These are phyloP conservation scores for Stagonosporopsis tanaceti DNA, from an alignment of 2,329 filamentous ascomycete genomes.

Conservation along the genomic window DNA sequence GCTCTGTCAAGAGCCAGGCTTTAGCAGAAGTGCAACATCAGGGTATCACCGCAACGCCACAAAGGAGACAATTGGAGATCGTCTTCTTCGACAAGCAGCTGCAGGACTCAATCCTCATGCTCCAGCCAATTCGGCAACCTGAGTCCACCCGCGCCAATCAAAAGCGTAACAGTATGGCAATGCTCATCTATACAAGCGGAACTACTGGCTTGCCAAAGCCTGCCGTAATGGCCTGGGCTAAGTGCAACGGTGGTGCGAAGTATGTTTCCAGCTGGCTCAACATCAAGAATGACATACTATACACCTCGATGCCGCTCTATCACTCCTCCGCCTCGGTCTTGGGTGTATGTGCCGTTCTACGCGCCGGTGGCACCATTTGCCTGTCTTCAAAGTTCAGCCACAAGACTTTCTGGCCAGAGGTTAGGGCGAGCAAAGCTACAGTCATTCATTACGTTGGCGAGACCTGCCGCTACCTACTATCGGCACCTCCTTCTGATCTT, in stretches of 20 bases:
- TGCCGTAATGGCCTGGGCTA: constrained; percentile 42
- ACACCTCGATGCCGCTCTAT: constrained; percentile 52
- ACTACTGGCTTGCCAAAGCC: constrained; percentile 50
- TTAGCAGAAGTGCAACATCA: constrained; percentile 17
- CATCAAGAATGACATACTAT: constrained; percentile 43
- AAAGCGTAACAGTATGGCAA: constrained; percentile 40
- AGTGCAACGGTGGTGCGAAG: constrained; percentile 29
- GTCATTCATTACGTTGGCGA: constrained; percentile 52
- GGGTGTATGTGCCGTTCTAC: constrained; percentile 38
- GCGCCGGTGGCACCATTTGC: constrained; percentile 39
- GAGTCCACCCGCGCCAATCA: constrained; percentile 38
- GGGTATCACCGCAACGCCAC: constrained; percentile 19
- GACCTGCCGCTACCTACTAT: constrained; percentile 49
- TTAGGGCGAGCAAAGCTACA: constrained; percentile 46
- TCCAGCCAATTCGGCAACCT: constrained; percentile 41
- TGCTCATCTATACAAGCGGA: constrained; percentile 51
- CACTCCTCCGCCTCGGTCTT: constrained; percentile 45
- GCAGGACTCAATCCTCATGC: constrained; percentile 36
- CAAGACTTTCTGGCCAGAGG: constrained; percentile 51
- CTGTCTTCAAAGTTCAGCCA: constrained; percentile 45
- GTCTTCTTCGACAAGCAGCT: constrained; percentile 43
- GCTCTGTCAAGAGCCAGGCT: constrained; percentile 30
- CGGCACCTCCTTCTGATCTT: constrained; percentile 40
- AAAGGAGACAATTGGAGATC: constrained; percentile 36
- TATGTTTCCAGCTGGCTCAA: constrained; percentile 34